Evolutionary conservation across 1,139 yeast species (phyloP).

Genomic region (Magnusiomyces clavatus): DNA sequence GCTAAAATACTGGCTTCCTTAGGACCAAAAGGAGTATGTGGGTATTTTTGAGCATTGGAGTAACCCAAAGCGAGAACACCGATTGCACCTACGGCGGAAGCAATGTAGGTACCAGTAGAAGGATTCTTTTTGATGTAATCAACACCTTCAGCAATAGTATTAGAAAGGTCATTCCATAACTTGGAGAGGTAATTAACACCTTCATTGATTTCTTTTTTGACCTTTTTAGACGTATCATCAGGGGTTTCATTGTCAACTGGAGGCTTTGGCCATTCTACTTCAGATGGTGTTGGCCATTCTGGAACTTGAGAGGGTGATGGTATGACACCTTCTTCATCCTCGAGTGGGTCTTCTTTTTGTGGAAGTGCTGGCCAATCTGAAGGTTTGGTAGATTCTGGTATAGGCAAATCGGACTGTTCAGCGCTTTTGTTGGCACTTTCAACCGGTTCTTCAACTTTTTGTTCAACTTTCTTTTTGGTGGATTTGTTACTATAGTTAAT

Average conservation of each 20-base stretch:
- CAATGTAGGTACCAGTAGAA: background rate
- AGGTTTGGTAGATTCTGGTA: background rate
- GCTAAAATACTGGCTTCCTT: conserved; percentile 3
- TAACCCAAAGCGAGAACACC: conserved; percentile 1
- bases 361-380: too few species aligned
- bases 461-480: background rate
- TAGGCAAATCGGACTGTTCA: background rate
- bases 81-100: conserved; percentile 1
- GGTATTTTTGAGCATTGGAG: conserved; percentile 1
- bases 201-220: background rate
- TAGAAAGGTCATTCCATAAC: too few species aligned
- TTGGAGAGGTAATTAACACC: background rate
- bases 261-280: background rate
- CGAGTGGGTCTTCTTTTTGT: too few species aligned
- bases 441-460: conserved; percentile 10
- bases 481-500: background rate
- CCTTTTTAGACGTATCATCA: background rate
- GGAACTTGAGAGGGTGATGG: conserved; percentile 1
- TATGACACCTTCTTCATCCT: conserved; percentile 3
- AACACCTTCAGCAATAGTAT: background rate
- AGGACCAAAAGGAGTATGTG: background rate
- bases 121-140: conserved; percentile 4
- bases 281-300: conserved; percentile 3
- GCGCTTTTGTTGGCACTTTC: conserved; percentile 9
- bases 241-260: background rate